A percentile compares a stretch with the other conserved stretches of the same genome.
Conservation (phyloP, 305 asterid genomes). For the Andrographis paniculata region DNA sequence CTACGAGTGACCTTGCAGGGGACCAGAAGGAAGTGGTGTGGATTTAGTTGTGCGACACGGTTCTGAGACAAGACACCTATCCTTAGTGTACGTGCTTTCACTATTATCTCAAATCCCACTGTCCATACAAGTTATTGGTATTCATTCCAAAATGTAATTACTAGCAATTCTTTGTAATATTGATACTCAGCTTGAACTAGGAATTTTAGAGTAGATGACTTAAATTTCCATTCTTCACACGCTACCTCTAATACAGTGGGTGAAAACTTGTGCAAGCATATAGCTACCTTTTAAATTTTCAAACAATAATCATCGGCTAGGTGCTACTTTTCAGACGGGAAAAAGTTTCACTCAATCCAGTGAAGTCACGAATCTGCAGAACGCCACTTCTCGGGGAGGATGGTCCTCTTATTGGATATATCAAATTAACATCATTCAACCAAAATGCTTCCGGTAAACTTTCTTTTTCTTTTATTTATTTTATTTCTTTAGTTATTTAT, state of each 20-base stretch:
- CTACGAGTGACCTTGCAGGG: constrained; percentile 45
- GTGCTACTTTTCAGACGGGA: constrained; percentile 65
- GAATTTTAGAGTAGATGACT: neutral
- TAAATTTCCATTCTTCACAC: constrained; percentile 9
- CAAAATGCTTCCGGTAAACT: constrained; percentile 97
- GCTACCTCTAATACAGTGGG: no score
- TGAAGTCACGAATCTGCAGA: constrained; percentile 83
- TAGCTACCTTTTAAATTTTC: constrained; percentile 10
- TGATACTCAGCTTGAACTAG: constrained; percentile 13
- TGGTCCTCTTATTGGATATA: constrained; percentile 72
- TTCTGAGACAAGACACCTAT: constrained; percentile 52
- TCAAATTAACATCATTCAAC: constrained; percentile 85
- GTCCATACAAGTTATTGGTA: constrained; percentile 6
- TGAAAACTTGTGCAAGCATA: constrained; percentile 1
- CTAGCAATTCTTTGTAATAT: constrained; percentile 6
- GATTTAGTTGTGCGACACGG: constrained; percentile 62
- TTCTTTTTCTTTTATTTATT: no score
- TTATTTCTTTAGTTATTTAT: no score
- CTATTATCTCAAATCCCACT: constrained; percentile 11
- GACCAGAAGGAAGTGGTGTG: constrained; percentile 90
- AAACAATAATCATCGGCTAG: constrained; percentile 20
- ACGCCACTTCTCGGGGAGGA: constrained; percentile 49
- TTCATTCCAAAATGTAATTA: constrained; percentile 4
- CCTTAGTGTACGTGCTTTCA: constrained; percentile 47
- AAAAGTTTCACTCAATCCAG: constrained; percentile 77